Conservation (phyloP, 2,329 filamentous ascomycete genomes). For the Alternaria atra region DNA sequence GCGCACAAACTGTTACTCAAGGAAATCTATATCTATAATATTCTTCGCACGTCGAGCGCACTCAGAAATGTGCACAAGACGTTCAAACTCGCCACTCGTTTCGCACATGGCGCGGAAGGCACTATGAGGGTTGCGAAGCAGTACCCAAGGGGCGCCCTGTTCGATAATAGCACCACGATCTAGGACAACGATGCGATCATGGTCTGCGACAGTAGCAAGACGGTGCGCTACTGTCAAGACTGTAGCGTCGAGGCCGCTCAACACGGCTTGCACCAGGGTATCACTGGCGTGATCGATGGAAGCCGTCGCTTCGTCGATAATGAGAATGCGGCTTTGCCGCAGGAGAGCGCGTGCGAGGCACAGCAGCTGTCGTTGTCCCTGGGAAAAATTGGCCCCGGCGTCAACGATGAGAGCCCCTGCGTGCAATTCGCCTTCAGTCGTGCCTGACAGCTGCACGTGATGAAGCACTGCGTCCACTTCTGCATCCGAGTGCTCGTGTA, state of each 20-base stretch:
- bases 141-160: constrained; percentile 71
- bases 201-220: constrained; percentile 86
- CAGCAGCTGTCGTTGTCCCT: constrained; percentile 94
- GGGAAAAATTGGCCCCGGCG: constrained; percentile 74
- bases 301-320: constrained; percentile 93
- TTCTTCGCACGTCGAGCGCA: neutral
- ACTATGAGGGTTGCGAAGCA: neutral
- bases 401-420: neutral
- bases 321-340: constrained; percentile 84
- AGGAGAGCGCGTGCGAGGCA: constrained; percentile 89
- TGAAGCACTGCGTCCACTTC: constrained; percentile 79
- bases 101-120: constrained; percentile 1
- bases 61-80: neutral
- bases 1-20: neutral
- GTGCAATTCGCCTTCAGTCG: constrained; percentile 65
- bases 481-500: constrained; percentile 76
- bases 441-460: constrained; percentile 70
- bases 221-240: constrained; percentile 91
- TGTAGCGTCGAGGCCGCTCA: constrained; percentile 82
- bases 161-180: constrained; percentile 85
- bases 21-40: neutral
- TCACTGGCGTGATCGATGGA: constrained; percentile 96
- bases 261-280: constrained; percentile 81
- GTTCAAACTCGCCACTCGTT: neutral
- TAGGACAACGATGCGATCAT: constrained; percentile 96